A percentile compares a stretch with the other conserved stretches of the same genome.
These are phyloP conservation scores for Diacronema lutheri DNA, from an alignment of 78 protist species.

Conservation along the genomic window DNA sequence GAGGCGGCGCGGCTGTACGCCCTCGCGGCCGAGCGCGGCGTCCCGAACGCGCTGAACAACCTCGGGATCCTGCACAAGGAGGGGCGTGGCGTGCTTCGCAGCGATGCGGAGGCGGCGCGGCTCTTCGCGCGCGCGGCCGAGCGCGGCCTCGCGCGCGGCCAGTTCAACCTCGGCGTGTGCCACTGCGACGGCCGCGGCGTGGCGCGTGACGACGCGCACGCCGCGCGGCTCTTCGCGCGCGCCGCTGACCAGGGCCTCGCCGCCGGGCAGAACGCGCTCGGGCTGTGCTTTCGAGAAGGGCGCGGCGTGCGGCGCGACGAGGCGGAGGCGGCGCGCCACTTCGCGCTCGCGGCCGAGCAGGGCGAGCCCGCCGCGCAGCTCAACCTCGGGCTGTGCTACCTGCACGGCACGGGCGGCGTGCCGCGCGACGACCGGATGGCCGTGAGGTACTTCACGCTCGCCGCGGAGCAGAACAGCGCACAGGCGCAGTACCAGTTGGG, in stretches of 20 bases:
- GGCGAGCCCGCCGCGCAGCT: not conserved
- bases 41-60: not conserved
- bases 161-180: not conserved
- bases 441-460: no score
- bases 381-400: not conserved
- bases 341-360: not conserved
- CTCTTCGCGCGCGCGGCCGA: not conserved
- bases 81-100: not conserved
- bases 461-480: no score
- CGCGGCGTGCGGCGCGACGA: not conserved
- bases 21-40: not conserved
- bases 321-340: not conserved
- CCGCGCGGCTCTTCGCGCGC: not conserved
- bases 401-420: not conserved
- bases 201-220: not conserved
- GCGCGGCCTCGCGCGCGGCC: not conserved
- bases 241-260: not conserved
- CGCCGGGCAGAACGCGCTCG: not conserved
- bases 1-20: no score
- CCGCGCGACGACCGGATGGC: no score
- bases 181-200: constrained; percentile 11
- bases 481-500: no score
- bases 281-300: not conserved
- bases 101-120: not conserved
- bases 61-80: not conserved